Evolutionary conservation across 768 basidiomycete genomes (phyloP).

Genomic region (Mrakia gelida): DNA sequence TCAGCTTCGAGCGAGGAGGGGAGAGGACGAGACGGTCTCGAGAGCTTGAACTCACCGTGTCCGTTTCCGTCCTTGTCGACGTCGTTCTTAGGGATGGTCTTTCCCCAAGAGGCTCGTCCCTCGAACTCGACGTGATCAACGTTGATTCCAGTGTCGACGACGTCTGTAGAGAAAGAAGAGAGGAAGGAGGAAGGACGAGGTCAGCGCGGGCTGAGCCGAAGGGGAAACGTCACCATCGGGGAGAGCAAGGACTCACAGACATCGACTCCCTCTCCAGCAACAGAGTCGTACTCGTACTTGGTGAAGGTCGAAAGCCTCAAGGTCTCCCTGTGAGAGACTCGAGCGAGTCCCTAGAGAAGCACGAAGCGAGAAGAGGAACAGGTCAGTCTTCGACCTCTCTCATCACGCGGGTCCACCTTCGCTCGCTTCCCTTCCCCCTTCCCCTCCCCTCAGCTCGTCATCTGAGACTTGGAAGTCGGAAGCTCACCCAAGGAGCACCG

Average conservation of each 20-base stretch:
- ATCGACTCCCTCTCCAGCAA: conserved; percentile 89
- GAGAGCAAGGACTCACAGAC: conserved; percentile 49
- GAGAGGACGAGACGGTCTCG: not conserved
- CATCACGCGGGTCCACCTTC: not conserved
- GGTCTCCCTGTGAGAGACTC: conserved; percentile 77
- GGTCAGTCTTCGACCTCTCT: conserved; percentile 18
- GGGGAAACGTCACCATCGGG: conserved; percentile 51
- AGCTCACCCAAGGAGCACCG: conserved; percentile 76
- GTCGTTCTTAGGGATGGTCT: conserved; percentile 76
- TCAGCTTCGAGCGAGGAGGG: not conserved
- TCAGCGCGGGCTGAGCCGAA: conserved; percentile 39
- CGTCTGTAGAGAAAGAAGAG: not conserved
- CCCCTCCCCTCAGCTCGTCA: not conserved
- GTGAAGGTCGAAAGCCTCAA: conserved; percentile 77
- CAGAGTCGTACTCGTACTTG: conserved; percentile 65
- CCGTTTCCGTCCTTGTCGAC: conserved; percentile 89
- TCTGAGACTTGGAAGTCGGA: not conserved
- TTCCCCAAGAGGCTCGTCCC: conserved; percentile 79
- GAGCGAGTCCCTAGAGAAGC: conserved; percentile 75
- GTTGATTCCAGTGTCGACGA: conserved; percentile 79
- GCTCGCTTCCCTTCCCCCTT: not conserved
- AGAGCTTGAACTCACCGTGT: conserved; percentile 55
- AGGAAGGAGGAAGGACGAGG: not conserved
- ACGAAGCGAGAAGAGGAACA: conserved; percentile 32
- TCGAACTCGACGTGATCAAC: conserved; percentile 76